Evolutionary conservation across 768 basidiomycete species (phyloP).

Genomic region (Hypholoma sublateritium): DNA sequence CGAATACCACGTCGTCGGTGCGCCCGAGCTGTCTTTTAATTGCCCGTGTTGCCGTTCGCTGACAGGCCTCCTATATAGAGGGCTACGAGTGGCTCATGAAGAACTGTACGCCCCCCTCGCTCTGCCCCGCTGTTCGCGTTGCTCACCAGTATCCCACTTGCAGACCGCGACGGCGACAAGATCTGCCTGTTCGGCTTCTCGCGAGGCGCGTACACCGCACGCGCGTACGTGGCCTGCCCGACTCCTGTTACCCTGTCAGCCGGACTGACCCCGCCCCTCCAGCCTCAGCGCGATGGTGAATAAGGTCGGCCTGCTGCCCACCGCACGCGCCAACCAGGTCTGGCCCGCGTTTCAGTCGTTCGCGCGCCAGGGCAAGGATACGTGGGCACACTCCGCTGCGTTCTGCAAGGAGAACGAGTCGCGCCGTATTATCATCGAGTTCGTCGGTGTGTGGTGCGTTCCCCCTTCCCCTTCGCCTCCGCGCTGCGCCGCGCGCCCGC

Average conservation of each 20-base stretch:
- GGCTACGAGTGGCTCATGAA: constrained; percentile 17
- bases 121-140: too few relatives aligned
- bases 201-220: constrained; percentile 20
- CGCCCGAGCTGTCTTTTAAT: neutral
- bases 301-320: constrained; percentile 21
- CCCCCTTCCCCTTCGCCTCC: too few relatives aligned
- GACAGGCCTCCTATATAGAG: constrained; percentile 1
- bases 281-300: constrained; percentile 18
- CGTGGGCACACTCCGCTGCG: constrained; percentile 20
- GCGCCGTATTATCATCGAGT: constrained; percentile 42
- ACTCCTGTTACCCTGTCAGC: neutral
- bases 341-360: constrained; percentile 13
- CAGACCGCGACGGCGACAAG: constrained; percentile 10
- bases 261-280: neutral
- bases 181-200: constrained; percentile 17
- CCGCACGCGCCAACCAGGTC: constrained; percentile 11
- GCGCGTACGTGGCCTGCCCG: constrained; percentile 10
- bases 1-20: constrained; percentile 14
- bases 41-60: neutral
- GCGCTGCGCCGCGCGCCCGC: too few relatives aligned
- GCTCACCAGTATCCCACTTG: neutral
- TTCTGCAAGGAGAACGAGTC: constrained; percentile 47
- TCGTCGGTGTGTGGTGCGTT: constrained; percentile 51
- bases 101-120: constrained; percentile 7
- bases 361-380: constrained; percentile 10